Conservation (phyloP, 164 flowering plant genomes). For the Akebia trifoliata region DNA sequence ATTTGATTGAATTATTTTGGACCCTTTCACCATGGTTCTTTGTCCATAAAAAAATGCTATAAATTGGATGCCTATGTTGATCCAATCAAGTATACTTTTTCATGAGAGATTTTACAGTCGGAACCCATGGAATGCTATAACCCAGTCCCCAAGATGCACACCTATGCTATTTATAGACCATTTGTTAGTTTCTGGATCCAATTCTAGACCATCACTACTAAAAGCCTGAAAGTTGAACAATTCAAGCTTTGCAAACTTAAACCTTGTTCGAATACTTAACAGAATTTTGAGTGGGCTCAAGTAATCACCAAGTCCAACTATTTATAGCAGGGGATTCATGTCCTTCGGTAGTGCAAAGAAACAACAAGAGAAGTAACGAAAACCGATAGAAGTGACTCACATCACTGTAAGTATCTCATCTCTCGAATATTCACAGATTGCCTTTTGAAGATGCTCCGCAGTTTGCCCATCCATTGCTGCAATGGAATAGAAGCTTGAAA, state of each 20-base stretch:
- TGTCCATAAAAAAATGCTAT: too few species aligned
- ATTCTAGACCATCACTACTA: too few species aligned
- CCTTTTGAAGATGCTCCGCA: conserved; percentile 74
- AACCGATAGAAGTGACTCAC: conserved; percentile 37
- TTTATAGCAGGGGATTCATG: background rate
- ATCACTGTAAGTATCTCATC: conserved; percentile 72
- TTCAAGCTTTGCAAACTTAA: too few species aligned
- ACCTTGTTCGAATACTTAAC: too few species aligned
- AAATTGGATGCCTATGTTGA: background rate
- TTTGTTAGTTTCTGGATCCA: too few species aligned
- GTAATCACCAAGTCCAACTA: background rate
- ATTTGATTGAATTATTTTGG: too few species aligned
- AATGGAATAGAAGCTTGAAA: conserved; percentile 88
- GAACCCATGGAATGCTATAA: background rate
- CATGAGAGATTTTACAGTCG: background rate
- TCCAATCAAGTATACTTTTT: background rate
- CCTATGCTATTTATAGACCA: background rate
- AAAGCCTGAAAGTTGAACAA: too few species aligned
- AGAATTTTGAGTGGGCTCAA: background rate
- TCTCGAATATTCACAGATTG: conserved; percentile 62
- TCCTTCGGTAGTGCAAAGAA: background rate
- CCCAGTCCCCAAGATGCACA: background rate
- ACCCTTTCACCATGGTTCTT: too few species aligned
- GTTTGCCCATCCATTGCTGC: conserved; percentile 99
- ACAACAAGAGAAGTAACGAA: background rate